A percentile compares a stretch with the other conserved stretches of the same genome.
phyloP scores from a whole-genome alignment of 2,329 filamentous ascomycete genomes.

The Exophiala mesophila region DNA sequence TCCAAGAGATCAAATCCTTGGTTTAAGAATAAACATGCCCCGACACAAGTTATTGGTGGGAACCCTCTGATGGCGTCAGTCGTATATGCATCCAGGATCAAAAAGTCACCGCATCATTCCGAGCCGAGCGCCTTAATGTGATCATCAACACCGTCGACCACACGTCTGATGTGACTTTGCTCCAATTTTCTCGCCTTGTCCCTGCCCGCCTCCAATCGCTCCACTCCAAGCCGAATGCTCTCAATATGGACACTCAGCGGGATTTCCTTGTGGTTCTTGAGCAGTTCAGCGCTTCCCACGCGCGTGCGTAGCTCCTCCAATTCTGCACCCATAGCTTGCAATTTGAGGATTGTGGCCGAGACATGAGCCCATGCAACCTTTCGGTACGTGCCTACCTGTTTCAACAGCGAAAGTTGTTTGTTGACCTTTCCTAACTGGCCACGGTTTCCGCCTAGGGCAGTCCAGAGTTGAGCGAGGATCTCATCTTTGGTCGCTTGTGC shows the following conservation, averaged over 20 bases:
- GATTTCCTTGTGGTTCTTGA: conserved; percentile 39
- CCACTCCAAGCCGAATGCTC: conserved; percentile 66
- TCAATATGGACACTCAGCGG: conserved; percentile 71
- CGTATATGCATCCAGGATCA: no score
- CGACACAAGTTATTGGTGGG: no score
- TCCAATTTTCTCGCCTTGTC: conserved; percentile 56
- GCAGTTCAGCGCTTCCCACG: conserved; percentile 54
- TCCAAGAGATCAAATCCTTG: no score
- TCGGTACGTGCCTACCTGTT: conserved; percentile 62
- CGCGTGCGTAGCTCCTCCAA: conserved; percentile 67
- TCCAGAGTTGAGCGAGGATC: conserved; percentile 67
- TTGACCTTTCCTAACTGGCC: conserved; percentile 57
- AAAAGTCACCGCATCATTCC: neutral
- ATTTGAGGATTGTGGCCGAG: conserved; percentile 63
- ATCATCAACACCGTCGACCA: conserved; percentile 44
- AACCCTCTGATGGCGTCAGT: no score
- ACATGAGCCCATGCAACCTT: conserved; percentile 63
- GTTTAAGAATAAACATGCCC: no score
- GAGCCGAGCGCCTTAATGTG: neutral
- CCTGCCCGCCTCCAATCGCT: conserved; percentile 63
- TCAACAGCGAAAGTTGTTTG: conserved; percentile 59
- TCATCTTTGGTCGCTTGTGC: conserved; percentile 59
- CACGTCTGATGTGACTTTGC: conserved; percentile 53
- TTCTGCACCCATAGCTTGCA: conserved; percentile 66
- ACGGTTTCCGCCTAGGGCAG: conserved; percentile 65